Evolutionary conservation across 768 basidiomycete species (phyloP).

Genomic region (Tulasnella sp.): DNA sequence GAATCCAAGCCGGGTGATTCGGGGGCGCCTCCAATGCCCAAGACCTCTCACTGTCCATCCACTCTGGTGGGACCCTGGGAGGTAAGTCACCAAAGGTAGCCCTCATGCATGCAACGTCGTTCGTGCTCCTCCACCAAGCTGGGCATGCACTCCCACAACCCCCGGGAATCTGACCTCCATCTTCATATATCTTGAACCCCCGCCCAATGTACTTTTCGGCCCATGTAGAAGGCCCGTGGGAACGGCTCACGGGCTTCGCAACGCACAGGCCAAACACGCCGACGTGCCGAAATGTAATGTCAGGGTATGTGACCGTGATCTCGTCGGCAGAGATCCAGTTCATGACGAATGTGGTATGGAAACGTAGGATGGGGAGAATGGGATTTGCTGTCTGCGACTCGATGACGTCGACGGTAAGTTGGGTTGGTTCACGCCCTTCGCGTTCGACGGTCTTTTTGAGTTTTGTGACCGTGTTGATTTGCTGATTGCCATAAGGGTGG

Average conservation of each 20-base stretch:
- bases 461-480: neutral
- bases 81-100: neutral
- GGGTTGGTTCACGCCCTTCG: neutral
- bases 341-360: neutral
- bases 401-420: neutral
- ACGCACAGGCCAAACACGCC: neutral
- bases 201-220: too few species aligned
- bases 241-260: too few species aligned
- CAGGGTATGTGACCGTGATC: neutral
- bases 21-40: too few species aligned
- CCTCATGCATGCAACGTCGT: neutral
- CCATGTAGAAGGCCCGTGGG: too few species aligned
- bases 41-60: too few species aligned
- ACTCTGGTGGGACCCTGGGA: too few species aligned
- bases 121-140: neutral
- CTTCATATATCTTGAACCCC: too few species aligned
- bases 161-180: too few species aligned
- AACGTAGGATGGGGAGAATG: neutral
- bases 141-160: neutral
- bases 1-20: too few species aligned
- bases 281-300: neutral
- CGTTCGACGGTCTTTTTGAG: neutral
- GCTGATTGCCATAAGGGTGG: neutral
- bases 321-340: neutral
- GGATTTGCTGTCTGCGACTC: neutral